phyloP scores from a whole-genome alignment of 2,329 filamentous ascomycete species.

The Hypoxylon rubiginosum region DNA sequence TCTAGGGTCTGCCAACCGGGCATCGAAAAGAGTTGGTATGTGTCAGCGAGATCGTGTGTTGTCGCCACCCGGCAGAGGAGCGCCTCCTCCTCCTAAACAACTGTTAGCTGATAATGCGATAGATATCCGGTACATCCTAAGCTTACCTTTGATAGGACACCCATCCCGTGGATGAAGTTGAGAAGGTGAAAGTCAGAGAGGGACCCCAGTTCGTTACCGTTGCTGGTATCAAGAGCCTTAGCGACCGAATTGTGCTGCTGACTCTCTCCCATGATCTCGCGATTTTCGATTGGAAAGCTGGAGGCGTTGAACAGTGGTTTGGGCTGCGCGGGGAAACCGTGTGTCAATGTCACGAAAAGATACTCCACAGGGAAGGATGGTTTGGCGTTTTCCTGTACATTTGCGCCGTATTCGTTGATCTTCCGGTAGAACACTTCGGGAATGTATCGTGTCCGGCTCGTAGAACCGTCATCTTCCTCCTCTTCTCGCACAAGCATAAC shows the following conservation, averaged over 20 bases:
- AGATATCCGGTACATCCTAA: background rate
- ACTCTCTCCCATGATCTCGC: constrained; percentile 85
- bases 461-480: constrained; percentile 81
- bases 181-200: constrained; percentile 96
- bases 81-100: constrained; percentile 83
- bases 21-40: constrained; percentile 85
- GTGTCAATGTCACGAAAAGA: constrained; percentile 92
- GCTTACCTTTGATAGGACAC: constrained; percentile 85
- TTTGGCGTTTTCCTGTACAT: constrained; percentile 97
- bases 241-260: constrained; percentile 81
- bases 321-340: constrained; percentile 89
- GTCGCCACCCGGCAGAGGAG: constrained; percentile 88
- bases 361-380: constrained; percentile 97
- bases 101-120: constrained; percentile 29
- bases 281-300: constrained; percentile 91
- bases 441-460: constrained; percentile 84
- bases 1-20: constrained; percentile 94
- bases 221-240: constrained; percentile 74
- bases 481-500: constrained; percentile 96
- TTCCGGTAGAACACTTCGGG: constrained; percentile 96
- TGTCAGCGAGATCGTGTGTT: constrained; percentile 83
- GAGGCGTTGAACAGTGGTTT: constrained; percentile 81
- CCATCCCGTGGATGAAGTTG: constrained; percentile 85
- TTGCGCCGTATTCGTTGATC: constrained; percentile 96
- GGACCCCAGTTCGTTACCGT: constrained; percentile 70